Conservation (phyloP, 2,329 filamentous ascomycete species). For the Paracoccidioides brasiliensis region DNA sequence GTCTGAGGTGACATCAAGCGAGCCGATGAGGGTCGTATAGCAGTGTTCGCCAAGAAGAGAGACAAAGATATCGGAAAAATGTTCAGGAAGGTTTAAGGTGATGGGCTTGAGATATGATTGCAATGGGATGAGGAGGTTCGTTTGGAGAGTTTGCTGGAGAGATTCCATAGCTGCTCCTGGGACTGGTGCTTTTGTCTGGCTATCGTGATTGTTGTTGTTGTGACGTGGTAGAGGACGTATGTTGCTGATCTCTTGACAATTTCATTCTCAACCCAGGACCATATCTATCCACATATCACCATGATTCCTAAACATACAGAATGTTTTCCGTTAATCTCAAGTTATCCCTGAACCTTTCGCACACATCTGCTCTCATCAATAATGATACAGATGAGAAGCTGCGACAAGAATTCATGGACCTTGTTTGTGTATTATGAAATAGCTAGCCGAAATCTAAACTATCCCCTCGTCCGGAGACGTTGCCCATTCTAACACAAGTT, state of each 20-base stretch:
- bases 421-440: too few relatives aligned
- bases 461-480: too few relatives aligned
- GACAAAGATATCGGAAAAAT: constrained; percentile 59
- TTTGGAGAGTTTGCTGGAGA: constrained; percentile 32
- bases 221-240: background rate
- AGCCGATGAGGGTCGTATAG: constrained; percentile 74
- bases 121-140: constrained; percentile 29
- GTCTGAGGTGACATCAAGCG: constrained; percentile 62
- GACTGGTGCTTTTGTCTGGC: background rate
- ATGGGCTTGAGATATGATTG: constrained; percentile 48
- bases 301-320: too few relatives aligned
- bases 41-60: constrained; percentile 72
- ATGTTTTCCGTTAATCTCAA: too few relatives aligned
- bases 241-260: background rate
- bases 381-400: too few relatives aligned
- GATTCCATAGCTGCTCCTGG: constrained; percentile 24
- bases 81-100: constrained; percentile 58
- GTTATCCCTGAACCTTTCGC: too few relatives aligned
- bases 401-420: too few relatives aligned
- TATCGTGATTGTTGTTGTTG: background rate
- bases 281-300: too few relatives aligned
- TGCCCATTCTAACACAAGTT: too few relatives aligned
- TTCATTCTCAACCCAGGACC: too few relatives aligned
- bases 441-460: too few relatives aligned
- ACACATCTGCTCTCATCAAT: too few relatives aligned